Evolutionary conservation across 1,284 basidiomycete genomes (phyloP).

Genomic region (Pseudozyma sp.): DNA sequence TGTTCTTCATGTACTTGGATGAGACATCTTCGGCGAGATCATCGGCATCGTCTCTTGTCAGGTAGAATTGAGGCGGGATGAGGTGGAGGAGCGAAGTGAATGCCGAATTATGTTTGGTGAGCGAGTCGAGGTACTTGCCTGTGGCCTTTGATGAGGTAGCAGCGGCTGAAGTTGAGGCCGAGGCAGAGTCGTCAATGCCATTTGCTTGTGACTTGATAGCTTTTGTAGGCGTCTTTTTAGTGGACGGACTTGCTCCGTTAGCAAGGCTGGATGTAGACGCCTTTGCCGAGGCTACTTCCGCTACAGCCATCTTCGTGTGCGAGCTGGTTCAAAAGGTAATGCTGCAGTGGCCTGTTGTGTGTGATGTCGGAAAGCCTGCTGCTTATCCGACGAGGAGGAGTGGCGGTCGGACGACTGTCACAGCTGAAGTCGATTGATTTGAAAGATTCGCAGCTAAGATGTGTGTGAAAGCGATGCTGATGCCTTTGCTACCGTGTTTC

Average conservation of each 20-base stretch:
- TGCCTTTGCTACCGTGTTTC: no score
- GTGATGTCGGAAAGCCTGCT: neutral
- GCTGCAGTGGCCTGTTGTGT: no score
- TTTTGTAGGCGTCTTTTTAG: slow-evolving; percentile 27
- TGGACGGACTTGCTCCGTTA: slow-evolving; percentile 18
- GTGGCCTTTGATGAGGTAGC: slow-evolving; percentile 4
- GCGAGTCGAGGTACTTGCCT: slow-evolving; percentile 42
- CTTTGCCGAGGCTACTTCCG: slow-evolving; percentile 28
- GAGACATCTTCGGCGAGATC: slow-evolving; percentile 46
- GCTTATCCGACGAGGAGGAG: neutral
- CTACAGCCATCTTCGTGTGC: slow-evolving; percentile 26
- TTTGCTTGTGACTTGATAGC: slow-evolving; percentile 11
- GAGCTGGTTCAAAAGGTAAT: no score
- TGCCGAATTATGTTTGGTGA: slow-evolving; percentile 54
- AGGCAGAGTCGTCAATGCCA: slow-evolving; percentile 12
- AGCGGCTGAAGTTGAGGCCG: slow-evolving; percentile 24
- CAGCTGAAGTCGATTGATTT: no score
- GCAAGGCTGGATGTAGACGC: slow-evolving; percentile 14
- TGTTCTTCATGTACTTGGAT: slow-evolving; percentile 66
- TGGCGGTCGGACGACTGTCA: no score
- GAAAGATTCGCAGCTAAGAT: no score
- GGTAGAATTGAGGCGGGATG: slow-evolving; percentile 65
- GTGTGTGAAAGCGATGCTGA: no score
- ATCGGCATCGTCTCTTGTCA: slow-evolving; percentile 48
- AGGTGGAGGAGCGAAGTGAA: slow-evolving; percentile 59